These are phyloP conservation scores for Symbiodinium natans DNA, from an alignment of 73 alveolate species.

Conservation along the genomic window DNA sequence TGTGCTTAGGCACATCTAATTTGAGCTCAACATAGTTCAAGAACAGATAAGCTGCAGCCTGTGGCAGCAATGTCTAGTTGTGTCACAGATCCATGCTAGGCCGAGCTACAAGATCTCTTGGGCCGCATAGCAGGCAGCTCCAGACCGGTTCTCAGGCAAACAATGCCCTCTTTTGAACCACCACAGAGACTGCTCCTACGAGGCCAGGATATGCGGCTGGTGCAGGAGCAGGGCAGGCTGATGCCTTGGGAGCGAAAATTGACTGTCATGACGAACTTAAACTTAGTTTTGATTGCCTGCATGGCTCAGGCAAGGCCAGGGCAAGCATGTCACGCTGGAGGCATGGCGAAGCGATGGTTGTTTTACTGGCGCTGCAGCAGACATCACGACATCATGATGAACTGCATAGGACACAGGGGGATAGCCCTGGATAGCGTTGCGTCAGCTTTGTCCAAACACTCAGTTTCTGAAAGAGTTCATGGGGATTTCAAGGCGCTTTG, in stretches of 20 bases:
- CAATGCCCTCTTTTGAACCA: too few species aligned
- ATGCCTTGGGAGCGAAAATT: background rate
- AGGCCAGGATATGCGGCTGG: conserved; percentile 75
- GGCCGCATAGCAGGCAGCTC: conserved; percentile 77
- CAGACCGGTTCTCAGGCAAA: background rate
- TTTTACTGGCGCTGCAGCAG: too few species aligned
- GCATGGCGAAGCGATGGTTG: background rate
- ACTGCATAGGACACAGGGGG: too few species aligned
- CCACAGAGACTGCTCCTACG: background rate
- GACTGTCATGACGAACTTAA: background rate
- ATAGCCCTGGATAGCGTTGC: background rate
- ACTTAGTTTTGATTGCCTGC: background rate
- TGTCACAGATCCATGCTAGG: too few species aligned
- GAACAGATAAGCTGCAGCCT: too few species aligned
- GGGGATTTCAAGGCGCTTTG: too few species aligned
- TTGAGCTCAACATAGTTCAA: too few species aligned
- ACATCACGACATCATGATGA: too few species aligned
- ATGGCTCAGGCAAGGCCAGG: conserved; percentile 68
- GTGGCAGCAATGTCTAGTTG: too few species aligned
- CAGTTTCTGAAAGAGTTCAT: too few species aligned
- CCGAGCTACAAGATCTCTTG: conserved; percentile 30
- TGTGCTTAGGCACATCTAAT: too few species aligned
- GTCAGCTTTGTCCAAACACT: background rate
- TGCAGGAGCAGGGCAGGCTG: conserved; percentile 78
- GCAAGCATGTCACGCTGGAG: conserved; percentile 86